These are phyloP conservation scores for Phaffia australis DNA, from an alignment of 768 basidiomycete genomes.

Conservation along the genomic window DNA sequence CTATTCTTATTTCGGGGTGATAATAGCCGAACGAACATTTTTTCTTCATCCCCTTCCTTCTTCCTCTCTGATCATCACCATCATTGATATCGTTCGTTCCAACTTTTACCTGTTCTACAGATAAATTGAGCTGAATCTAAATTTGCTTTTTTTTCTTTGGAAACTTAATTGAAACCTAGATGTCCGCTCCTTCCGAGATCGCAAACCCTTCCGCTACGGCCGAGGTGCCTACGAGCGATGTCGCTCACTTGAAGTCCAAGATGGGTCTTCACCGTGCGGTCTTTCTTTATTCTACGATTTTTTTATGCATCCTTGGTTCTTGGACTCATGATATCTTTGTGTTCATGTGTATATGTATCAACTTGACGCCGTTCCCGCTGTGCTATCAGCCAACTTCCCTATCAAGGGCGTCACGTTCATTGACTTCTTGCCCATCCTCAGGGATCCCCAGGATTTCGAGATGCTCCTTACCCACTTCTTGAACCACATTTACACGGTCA, in stretches of 20 bases:
- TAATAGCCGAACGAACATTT: too few relatives aligned
- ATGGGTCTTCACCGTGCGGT: slow-evolving; percentile 22
- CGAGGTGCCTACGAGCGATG: slow-evolving; percentile 9
- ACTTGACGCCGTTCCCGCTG: not conserved
- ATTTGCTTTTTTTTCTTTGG: too few relatives aligned
- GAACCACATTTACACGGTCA: slow-evolving; percentile 67
- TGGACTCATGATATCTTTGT: not conserved
- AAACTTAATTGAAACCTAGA: not conserved
- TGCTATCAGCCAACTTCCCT: slow-evolving; percentile 22
- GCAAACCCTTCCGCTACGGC: slow-evolving; percentile 9
- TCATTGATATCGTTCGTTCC: too few relatives aligned
- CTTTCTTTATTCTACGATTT: not conserved
- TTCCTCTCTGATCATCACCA: too few relatives aligned
- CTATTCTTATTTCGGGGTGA: too few relatives aligned
- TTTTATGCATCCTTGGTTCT: too few relatives aligned
- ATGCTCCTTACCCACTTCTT: slow-evolving; percentile 78
- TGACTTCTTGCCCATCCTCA: slow-evolving; percentile 77
- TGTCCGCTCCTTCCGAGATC: slow-evolving; percentile 11
- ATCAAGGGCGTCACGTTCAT: slow-evolving; percentile 76
- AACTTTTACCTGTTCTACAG: too few relatives aligned
- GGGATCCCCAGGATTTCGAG: slow-evolving; percentile 76
- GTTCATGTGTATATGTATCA: not conserved
- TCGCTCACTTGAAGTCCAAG: slow-evolving; percentile 16
- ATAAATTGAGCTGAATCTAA: too few relatives aligned
- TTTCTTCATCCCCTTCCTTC: too few relatives aligned